phyloP scores from a whole-genome alignment of 208 protist genomes.

The Plasmodiophora brassicae region DNA sequence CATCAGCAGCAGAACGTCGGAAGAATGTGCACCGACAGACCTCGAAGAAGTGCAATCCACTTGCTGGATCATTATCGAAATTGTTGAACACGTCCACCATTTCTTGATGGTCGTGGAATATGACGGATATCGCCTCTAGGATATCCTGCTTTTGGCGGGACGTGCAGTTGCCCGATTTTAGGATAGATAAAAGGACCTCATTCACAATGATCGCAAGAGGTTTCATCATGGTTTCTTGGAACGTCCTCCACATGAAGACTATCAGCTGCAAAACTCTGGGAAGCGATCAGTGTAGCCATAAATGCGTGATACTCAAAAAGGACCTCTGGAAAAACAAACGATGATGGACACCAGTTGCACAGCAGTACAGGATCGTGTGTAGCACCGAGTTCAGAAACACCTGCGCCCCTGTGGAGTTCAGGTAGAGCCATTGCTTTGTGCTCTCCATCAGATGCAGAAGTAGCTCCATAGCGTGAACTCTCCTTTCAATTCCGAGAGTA shows the following conservation, averaged over 20 bases:
- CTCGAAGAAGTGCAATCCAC: neutral
- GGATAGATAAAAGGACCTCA: neutral
- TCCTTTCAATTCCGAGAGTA: neutral
- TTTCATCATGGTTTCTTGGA: neutral
- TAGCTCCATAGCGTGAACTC: conserved; percentile 21
- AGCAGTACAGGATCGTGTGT: neutral
- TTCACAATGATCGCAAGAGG: neutral
- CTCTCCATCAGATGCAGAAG: conserved; percentile 5
- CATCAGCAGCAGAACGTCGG: neutral
- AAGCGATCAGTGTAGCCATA: no score
- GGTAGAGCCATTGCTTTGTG: conserved; percentile 2
- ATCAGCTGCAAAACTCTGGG: conserved; percentile 17
- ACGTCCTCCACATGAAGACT: neutral
- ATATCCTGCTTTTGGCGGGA: conserved; percentile 28
- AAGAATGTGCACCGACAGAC: neutral
- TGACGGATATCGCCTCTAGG: conserved; percentile 15
- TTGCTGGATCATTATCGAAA: neutral
- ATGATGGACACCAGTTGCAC: neutral
- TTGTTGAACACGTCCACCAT: conserved; percentile 6
- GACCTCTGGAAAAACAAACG: conserved; percentile 11
- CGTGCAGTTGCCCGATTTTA: neutral
- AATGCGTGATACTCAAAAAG: no score
- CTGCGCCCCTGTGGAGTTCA: conserved; percentile 18
- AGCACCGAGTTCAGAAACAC: neutral
- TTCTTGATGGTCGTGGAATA: conserved; percentile 25